These are phyloP conservation scores for Pseudogymnoascus pannorum DNA, from an alignment of 2,329 filamentous ascomycete species.

Conservation along the genomic window DNA sequence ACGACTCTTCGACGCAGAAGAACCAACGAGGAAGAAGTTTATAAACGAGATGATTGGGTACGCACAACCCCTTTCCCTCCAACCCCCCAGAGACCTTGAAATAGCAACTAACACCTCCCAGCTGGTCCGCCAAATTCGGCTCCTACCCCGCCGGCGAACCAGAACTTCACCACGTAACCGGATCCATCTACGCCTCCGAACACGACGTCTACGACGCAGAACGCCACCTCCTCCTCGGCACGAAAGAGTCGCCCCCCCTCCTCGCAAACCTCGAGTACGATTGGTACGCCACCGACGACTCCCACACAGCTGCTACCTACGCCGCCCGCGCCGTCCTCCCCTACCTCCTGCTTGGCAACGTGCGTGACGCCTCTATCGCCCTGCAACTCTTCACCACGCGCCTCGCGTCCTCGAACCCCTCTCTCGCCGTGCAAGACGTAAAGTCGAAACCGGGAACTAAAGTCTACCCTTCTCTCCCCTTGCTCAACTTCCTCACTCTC, in stretches of 20 bases:
- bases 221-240: conserved; percentile 79
- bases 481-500: conserved; percentile 88
- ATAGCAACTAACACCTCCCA: conserved; percentile 24
- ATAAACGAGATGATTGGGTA: conserved; percentile 76
- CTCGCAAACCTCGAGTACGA: conserved; percentile 80
- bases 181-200: conserved; percentile 84
- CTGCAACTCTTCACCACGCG: conserved; percentile 68
- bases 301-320: conserved; percentile 81
- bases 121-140: conserved; percentile 80
- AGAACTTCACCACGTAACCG: conserved; percentile 87
- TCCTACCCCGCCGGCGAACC: conserved; percentile 88
- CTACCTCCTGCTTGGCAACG: conserved; percentile 83
- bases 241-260: conserved; percentile 75
- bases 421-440: conserved; percentile 72
- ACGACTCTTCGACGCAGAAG: conserved; percentile 69
- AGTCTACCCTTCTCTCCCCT: conserved; percentile 83
- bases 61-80: conserved; percentile 25
- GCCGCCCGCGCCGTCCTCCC: conserved; percentile 81
- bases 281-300: conserved; percentile 87
- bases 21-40: conserved; percentile 90
- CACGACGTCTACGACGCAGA: conserved; percentile 92
- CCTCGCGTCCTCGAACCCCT: conserved; percentile 47
- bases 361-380: conserved; percentile 79
- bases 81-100: not conserved
- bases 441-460: conserved; percentile 56